Evolutionary conservation across 768 basidiomycete species (phyloP).

Genomic region (Paxillus involutus): DNA sequence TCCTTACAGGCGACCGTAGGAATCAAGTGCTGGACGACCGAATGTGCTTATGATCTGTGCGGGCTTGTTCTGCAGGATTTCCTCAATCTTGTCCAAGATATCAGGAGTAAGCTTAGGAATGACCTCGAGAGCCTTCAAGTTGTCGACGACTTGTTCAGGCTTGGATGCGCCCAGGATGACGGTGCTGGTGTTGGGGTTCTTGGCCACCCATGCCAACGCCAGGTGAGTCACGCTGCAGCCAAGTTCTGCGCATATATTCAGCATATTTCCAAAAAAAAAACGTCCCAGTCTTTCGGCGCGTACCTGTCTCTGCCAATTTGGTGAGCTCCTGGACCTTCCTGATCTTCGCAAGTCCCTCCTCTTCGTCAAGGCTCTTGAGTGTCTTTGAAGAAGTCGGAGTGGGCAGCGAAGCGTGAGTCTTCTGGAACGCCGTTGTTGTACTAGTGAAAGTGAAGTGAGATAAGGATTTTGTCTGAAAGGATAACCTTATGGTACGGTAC

Average conservation of each 20-base stretch:
- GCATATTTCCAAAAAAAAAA: neutral
- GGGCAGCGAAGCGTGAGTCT: slow-evolving; percentile 50
- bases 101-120: slow-evolving; percentile 55
- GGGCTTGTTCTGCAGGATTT: slow-evolving; percentile 45
- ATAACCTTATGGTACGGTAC: slow-evolving; percentile 13
- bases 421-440: slow-evolving; percentile 52
- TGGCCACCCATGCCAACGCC: slow-evolving; percentile 56
- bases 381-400: slow-evolving; percentile 46
- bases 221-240: slow-evolving; percentile 47
- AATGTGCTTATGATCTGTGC: slow-evolving; percentile 27
- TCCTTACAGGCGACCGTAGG: slow-evolving; percentile 20
- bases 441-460: slow-evolving; percentile 18
- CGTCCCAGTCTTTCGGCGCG: neutral
- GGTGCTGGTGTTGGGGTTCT: slow-evolving; percentile 48
- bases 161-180: slow-evolving; percentile 50
- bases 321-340: slow-evolving; percentile 49
- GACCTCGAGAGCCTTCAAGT: slow-evolving; percentile 52
- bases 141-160: slow-evolving; percentile 47
- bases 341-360: slow-evolving; percentile 45
- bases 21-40: slow-evolving; percentile 31
- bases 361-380: slow-evolving; percentile 40
- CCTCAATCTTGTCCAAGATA: slow-evolving; percentile 50
- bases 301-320: slow-evolving; percentile 39
- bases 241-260: slow-evolving; percentile 33
- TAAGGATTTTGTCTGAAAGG: no score